Conservation (phyloP, 2,329 filamentous ascomycete genomes). For the Aspergillus pseudonomiae region DNA sequence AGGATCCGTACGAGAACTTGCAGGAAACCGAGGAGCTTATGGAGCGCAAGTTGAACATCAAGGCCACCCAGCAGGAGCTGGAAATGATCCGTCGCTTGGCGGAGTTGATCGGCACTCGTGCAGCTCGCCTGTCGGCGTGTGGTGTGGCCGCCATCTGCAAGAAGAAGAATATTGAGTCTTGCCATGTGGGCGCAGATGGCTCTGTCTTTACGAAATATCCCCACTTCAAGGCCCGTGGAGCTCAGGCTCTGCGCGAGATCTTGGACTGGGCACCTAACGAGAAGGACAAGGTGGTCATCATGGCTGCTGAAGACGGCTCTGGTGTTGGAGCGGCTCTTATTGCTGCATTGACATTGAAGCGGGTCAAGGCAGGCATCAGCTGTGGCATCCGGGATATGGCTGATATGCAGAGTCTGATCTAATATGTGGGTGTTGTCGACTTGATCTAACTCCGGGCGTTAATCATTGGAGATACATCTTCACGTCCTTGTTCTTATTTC, state of each 20-base stretch:
- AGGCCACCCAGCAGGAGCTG: constrained; percentile 74
- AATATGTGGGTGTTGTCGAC: constrained; percentile 1
- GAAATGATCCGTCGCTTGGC: constrained; percentile 86
- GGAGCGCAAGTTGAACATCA: constrained; percentile 72
- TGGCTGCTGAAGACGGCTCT: constrained; percentile 91
- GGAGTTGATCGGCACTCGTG: constrained; percentile 92
- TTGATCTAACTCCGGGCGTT: background rate
- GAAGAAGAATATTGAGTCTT: constrained; percentile 86
- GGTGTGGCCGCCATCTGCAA: constrained; percentile 95
- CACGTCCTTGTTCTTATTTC: background rate
- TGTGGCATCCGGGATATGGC: constrained; percentile 59
- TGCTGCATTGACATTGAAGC: constrained; percentile 70
- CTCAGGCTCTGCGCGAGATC: constrained; percentile 88
- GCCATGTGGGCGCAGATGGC: constrained; percentile 94
- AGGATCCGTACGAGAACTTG: constrained; percentile 95
- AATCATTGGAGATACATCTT: background rate
- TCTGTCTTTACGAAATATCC: constrained; percentile 99
- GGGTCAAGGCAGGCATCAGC: constrained; percentile 61
- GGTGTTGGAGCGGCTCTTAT: constrained; percentile 97
- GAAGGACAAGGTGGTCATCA: constrained; percentile 83
- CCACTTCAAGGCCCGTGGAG: constrained; percentile 92
- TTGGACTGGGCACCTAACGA: constrained; percentile 87
- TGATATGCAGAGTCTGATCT: constrained; percentile 39
- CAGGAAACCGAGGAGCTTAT: constrained; percentile 85
- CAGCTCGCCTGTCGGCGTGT: constrained; percentile 88